Evolutionary conservation across 306 rosid species (phyloP), one percentile per base, ranked within the genome.

Genomic region (Glycine soja): DNA sequence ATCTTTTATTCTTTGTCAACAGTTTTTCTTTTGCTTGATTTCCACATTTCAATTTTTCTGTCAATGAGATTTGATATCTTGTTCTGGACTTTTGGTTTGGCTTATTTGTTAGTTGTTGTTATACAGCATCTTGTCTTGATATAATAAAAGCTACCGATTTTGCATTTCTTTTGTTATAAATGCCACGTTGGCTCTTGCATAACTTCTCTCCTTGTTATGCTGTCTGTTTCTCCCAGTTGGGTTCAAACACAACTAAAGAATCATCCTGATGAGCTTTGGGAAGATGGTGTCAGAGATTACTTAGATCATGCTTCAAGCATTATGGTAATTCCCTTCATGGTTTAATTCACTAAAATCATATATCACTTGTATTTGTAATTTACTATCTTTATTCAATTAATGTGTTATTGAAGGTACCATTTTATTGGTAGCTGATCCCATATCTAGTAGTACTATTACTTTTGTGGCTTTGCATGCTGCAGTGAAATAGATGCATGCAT

Each of bases 241-340:
- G 92, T 96, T 82, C 98, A 93, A 87, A 36, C 86, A 47, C 99
- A 96, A 82, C 82, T 96, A 65, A 90, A 92, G 74, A 88, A 92
- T 86, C 97, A 90, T 72, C 98, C 99, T 70, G 97, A 96, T 88
- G 99, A 96, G 78, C 94, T 96, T 78, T 96, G 99, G 99, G 99
- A 93, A 86, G 98, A 93, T 74, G 99, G 99, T 80, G 76, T 92
- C 65, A 90, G 85, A 69, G 97, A 96, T 86, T 93, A 96, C 91
- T 80, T 96, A 42, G 66, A 87, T 78, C 97, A 96, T 84, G 94
- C 98, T 79, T 88, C 98, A 71, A 79, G 83, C 84, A 90, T 96
- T 77, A 89, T 89, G 97, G 99, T 96, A 96, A 81, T 81, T 85
- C 51, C 52, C 70, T 57, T 0, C 36, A 58, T 59, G 53, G 16